phyloP scores from a whole-genome alignment of 2,329 filamentous ascomycete species.

The Colletotrichum sp. region DNA sequence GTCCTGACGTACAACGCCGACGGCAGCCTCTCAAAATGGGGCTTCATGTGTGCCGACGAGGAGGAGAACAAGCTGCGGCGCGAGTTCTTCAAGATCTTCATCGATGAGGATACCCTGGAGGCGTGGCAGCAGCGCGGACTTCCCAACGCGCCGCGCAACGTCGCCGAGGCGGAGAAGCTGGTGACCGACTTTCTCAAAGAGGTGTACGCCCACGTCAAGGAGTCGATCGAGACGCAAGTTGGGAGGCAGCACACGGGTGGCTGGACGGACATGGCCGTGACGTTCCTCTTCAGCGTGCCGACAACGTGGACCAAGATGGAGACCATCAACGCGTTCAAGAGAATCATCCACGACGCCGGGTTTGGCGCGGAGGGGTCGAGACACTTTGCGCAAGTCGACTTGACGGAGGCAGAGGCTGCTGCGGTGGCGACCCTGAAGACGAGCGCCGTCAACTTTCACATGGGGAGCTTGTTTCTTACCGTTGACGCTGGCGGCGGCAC shows the following conservation, averaged over 20 bases:
- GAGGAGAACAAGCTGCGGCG: constrained; percentile 43
- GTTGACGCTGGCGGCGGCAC: constrained; percentile 53
- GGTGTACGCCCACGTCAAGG: constrained; percentile 54
- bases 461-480: constrained; percentile 45
- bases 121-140: constrained; percentile 49
- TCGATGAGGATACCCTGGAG: constrained; percentile 50
- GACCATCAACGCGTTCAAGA: constrained; percentile 56
- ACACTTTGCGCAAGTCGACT: constrained; percentile 45
- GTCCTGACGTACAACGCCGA: constrained; percentile 51
- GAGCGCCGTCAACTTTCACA: constrained; percentile 39
- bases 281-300: constrained; percentile 62
- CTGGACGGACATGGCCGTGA: constrained; percentile 51
- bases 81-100: constrained; percentile 63
- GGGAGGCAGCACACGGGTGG: constrained; percentile 39
- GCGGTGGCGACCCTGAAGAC: constrained; percentile 52
- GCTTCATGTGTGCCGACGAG: constrained; percentile 55
- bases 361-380: constrained; percentile 48
- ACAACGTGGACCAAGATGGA: constrained; percentile 59
- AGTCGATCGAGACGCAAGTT: constrained; percentile 44
- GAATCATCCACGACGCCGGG: constrained; percentile 50
- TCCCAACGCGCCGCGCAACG: constrained; percentile 43
- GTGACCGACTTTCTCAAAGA: constrained; percentile 53
- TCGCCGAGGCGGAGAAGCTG: constrained; percentile 49
- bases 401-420: constrained; percentile 54
- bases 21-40: constrained; percentile 53